Percentiles rank a stretch among this genome's conserved stretches.
These are phyloP conservation scores for Acrasis kona DNA, from an alignment of 78 protist species.

Conservation along the genomic window DNA sequence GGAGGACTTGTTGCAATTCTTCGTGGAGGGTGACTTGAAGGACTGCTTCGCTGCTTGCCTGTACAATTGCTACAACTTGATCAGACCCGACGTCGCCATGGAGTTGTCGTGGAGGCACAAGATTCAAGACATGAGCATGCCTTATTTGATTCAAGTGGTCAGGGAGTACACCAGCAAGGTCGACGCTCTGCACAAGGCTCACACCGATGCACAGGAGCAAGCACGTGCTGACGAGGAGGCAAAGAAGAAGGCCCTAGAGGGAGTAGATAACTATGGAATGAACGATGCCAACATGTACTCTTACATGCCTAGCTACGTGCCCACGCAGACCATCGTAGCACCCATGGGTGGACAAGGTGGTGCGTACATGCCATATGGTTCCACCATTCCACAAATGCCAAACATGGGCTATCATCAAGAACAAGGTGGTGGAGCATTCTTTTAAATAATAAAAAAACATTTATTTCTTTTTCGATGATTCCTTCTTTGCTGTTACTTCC, in stretches of 20 bases:
- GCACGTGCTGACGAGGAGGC: background rate
- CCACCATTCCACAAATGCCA: too few relatives aligned
- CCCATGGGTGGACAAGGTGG: too few relatives aligned
- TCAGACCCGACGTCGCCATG: conserved; percentile 80
- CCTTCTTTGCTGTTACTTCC: background rate
- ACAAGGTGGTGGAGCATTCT: too few relatives aligned
- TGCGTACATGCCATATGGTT: too few relatives aligned
- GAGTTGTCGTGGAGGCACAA: conserved; percentile 97
- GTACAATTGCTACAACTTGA: conserved; percentile 89
- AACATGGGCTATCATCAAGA: too few relatives aligned
- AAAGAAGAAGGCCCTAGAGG: too few relatives aligned
- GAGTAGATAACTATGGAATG: too few relatives aligned
- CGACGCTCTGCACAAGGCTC: background rate
- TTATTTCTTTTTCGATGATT: too few relatives aligned
- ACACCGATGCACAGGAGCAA: background rate
- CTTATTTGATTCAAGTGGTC: conserved; percentile 86
- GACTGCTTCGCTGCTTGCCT: conserved; percentile 92
- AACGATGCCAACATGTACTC: too few relatives aligned
- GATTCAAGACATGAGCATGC: conserved; percentile 94
- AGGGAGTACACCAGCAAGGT: conserved; percentile 41
- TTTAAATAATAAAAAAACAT: too few relatives aligned
- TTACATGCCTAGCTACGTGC: too few relatives aligned
- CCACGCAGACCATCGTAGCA: too few relatives aligned
- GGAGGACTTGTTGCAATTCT: conserved; percentile 87
- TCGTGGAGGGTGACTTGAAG: conserved; percentile 58